A percentile compares a stretch with the other conserved stretches of the same genome.
Evolutionary conservation across 2,329 filamentous ascomycete genomes (phyloP).

Genomic region (Colletotrichum abscissum): DNA sequence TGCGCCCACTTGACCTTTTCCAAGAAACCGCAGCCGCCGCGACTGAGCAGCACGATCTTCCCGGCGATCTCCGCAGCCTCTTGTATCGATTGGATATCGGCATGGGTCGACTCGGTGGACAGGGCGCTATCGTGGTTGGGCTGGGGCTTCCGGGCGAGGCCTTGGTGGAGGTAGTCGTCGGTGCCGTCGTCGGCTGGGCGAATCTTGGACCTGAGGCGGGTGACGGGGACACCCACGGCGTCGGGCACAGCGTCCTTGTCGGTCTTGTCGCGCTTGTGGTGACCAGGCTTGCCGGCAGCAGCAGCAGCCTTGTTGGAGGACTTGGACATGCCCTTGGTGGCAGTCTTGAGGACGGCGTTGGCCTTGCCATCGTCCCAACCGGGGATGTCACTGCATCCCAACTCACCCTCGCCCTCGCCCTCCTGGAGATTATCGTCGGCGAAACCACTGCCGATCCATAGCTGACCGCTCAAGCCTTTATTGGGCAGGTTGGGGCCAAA

Average conservation of each 20-base stretch:
- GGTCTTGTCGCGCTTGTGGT: slow-evolving; percentile 48
- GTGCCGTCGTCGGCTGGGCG: slow-evolving; percentile 72
- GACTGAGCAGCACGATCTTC: slow-evolving; percentile 90
- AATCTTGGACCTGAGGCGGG: slow-evolving; percentile 42
- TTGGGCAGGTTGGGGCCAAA: slow-evolving; percentile 85
- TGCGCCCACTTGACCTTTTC: slow-evolving; percentile 99
- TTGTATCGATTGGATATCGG: slow-evolving; percentile 83
- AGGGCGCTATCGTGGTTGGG: slow-evolving; percentile 48
- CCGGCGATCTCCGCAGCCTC: slow-evolving; percentile 93
- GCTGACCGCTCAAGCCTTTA: slow-evolving; percentile 84
- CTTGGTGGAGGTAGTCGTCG: slow-evolving; percentile 82
- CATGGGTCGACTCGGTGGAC: slow-evolving; percentile 66
- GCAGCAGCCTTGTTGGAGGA: slow-evolving; percentile 42
- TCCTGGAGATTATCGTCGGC: slow-evolving; percentile 78
- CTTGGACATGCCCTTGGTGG: slow-evolving; percentile 42
- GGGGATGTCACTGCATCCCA: slow-evolving; percentile 94
- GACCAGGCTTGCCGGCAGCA: slow-evolving; percentile 45
- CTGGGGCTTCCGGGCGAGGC: slow-evolving; percentile 44
- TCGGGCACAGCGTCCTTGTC: slow-evolving; percentile 45
- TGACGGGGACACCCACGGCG: slow-evolving; percentile 38
- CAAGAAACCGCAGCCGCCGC: slow-evolving; percentile 94
- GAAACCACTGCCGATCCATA: slow-evolving; percentile 96
- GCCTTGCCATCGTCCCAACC: slow-evolving; percentile 79
- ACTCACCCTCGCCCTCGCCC: slow-evolving; percentile 79
- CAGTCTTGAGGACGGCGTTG: slow-evolving; percentile 55